Percentiles rank a stretch among this genome's conserved stretches.
Conservation (phyloP, 1,284 basidiomycete species). For the Fomitiporia mediterranea region DNA sequence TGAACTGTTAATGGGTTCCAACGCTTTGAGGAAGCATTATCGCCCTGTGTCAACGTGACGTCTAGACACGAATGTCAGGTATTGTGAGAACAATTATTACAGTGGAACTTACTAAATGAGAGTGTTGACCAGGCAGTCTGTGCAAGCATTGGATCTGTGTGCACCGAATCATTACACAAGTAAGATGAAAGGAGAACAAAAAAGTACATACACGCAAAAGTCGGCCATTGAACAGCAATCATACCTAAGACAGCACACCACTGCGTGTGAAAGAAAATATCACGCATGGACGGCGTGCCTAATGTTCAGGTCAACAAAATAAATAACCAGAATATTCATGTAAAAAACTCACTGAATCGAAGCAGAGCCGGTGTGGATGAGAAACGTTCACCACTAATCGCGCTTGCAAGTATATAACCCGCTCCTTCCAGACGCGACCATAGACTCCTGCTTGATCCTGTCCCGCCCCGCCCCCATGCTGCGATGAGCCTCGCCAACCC, state of each 20-base stretch:
- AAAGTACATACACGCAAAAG: conserved; percentile 79
- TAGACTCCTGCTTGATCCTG: conserved; percentile 50
- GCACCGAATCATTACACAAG: conserved; percentile 16
- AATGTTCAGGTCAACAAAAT: conserved; percentile 20
- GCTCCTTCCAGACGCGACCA: conserved; percentile 72
- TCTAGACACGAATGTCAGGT: conserved; percentile 42
- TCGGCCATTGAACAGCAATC: conserved; percentile 93
- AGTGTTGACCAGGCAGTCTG: conserved; percentile 87
- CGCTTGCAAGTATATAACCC: conserved; percentile 87
- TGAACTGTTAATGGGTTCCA: conserved; percentile 63
- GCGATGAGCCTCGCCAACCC: conserved; percentile 78
- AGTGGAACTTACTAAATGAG: conserved; percentile 63
- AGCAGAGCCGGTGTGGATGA: conserved; percentile 82
- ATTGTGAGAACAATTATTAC: conserved; percentile 6
- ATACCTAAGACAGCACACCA: conserved; percentile 85
- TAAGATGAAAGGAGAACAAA: conserved; percentile 16
- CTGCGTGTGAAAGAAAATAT: conserved; percentile 90
- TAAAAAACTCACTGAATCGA: conserved; percentile 76
- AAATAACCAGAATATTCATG: conserved; percentile 15
- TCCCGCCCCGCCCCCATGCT: conserved; percentile 72
- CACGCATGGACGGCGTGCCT: conserved; percentile 91
- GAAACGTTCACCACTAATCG: conserved; percentile 86
- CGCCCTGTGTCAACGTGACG: conserved; percentile 57
- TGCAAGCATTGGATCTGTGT: conserved; percentile 75
- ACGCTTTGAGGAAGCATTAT: conserved; percentile 42